Evolutionary conservation across 306 rosid genomes (phyloP), one percentile per base, ranked within the genome.

Genomic region (Cucumis melo): DNA sequence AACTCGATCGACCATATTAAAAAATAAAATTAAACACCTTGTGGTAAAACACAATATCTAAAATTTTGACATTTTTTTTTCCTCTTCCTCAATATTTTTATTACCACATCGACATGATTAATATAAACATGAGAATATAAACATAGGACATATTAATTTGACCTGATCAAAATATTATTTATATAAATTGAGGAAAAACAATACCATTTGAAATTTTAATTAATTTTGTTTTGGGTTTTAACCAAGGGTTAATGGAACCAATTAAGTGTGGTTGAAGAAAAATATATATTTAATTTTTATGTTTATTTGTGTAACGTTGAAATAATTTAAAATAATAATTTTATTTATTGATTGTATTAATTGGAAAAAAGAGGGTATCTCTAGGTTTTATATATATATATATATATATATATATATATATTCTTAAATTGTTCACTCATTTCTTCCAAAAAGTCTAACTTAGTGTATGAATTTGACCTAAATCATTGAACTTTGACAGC

Each of bases 401-500:
- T 21, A 20, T 4, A 10, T 36, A 34, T 46, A 46, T 32, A 2
- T 14, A 63, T 36, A 16, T 46, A 46, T 32, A 2, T 15, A 63
- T 32, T 13, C 20, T 2, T 8, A 63, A 63, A 16, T 17, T 3
- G 1, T 13, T 13, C 27, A 4, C 15, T 51, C 2, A 64, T 5
- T 36, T 38, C 48, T 19, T 8, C 72, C 16, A 36, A 1, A 64
- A 64, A 64, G 72, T 64, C 72, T 38, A 19, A 12, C 74, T 20
- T 0, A 39, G 55, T 67, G 74, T 67, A 67, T 67, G 74, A 67
- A 67, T 67, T 67, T 67, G 74, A 42, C 74, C 27, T 42, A 67
- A 67, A 67, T 67, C 74, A 67, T 67, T 67, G 74, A 67, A 41
- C 29, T 41, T 67, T 67, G 74, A 67, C 74, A 67, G 55, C 74